Evolutionary conservation across 2,329 filamentous ascomycete genomes (phyloP), one percentile per base, ranked within the genome.

Genomic region (Trichoderma koningiopsis): DNA sequence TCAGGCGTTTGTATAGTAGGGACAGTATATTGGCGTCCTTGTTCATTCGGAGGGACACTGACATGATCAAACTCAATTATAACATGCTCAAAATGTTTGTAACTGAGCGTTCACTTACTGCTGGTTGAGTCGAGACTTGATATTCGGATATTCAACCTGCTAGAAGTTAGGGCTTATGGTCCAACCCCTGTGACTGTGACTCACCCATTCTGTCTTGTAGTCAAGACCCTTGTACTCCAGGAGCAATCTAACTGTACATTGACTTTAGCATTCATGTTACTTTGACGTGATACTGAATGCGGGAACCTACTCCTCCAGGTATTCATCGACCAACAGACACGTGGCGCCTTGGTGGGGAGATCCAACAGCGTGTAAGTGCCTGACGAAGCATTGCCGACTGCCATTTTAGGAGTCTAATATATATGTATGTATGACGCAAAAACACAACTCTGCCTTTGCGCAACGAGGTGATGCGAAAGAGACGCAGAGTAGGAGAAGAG

Each of bases 121-220:
- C 52, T 43, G 35, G 8, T 47, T 43, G 52, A 65, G 52, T 56
- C 62, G 52, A 35, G 35, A 37, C 27, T 22, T 14, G 24, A 65
- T 65, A 8, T 65, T 27, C 11, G 62, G 62, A 65, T 65, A 65
- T 65, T 65, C 62, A 19, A 57, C 52, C 62, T 65, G 35, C 6
- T 35, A 43, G 13, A 3, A 6, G 35, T 65, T 55, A 65, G 52
- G 5, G n/a, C 43, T 4, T 43, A 31, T 33, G 35, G 37, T n/a
- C 1, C 4, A 19, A 13, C 4, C 14, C 2, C 19, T 27, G 14
- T 56, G n/a, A 13, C 24, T 24, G 13, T 52, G 35, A 40, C 62
- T 47, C 27, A 65, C 62, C 62, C 62, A 65, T 65, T 65, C 62
- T 24, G 62, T 65, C 35, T 65, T 65, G 13, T 65, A 65, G 37